Evolutionary conservation across 2,329 filamentous ascomycete species (phyloP), one percentile per base, ranked within the genome.

Genomic region (Orbilia javanica): DNA sequence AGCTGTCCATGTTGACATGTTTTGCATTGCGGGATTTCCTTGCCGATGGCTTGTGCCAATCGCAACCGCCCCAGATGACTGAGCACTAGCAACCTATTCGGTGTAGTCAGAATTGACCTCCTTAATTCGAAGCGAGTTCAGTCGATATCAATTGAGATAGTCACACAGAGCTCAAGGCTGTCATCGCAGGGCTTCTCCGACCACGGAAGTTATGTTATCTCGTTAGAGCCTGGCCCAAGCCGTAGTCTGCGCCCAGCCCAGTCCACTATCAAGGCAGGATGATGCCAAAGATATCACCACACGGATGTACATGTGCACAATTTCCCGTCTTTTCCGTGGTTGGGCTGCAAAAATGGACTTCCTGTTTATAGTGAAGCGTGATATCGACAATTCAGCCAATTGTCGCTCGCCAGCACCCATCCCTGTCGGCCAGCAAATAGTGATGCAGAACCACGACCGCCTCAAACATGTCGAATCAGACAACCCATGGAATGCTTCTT

Each of bases 361-460:
- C 68, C 68, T 64, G 46, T 65, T 72, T 65, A 20, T 48, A 53
- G 46, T 31, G 31, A 71, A 62, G 69, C 46, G 50, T 46, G 48
- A 55, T 53, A 29, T 53, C 22, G 20, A 60, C 18, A 18, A 11
- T 25, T 50, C 46, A 50, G 36, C 74, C 74, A 78, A 78, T 78
- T 42, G 74, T 55, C 48, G 67, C 20, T 11, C 74, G 74, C 74
- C 74, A 78, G 74, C 74, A 78, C 42, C 66, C 53, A 77, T 67
- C 70, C 74, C 67, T 72, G 67, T 69, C 67, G 34, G 74, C 74
- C 74, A 78, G 53, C 74, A 70, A 78, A 78, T 78, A 78, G 66
- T 50, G 67, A 67, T 67, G 73, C 73, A 77, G 57, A 62, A 77
- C 66, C 73, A 71, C 74, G 70, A 64, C 44, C 62, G 74, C 67